These are phyloP conservation scores for Delphinella strobiligena DNA, from an alignment of 2,329 filamentous ascomycete genomes.

Conservation along the genomic window DNA sequence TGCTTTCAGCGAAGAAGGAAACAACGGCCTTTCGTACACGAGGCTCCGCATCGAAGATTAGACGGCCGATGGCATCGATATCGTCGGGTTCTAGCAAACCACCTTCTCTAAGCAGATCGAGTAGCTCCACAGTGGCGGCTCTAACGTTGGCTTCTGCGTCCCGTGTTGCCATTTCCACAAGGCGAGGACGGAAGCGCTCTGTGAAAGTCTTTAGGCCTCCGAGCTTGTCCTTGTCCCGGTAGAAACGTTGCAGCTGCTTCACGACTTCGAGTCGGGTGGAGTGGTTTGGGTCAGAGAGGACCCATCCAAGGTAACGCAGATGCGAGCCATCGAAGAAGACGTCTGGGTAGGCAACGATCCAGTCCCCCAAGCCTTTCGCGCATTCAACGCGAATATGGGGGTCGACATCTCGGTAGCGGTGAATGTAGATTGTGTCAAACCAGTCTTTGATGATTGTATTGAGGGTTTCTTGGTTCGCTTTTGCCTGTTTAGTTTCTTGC, in stretches of 20 bases:
- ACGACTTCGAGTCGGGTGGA: slow-evolving; percentile 74
- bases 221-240: slow-evolving; percentile 69
- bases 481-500: slow-evolving; percentile 57
- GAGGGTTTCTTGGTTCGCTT: slow-evolving; percentile 55
- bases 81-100: slow-evolving; percentile 85
- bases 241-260: slow-evolving; percentile 67
- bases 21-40: slow-evolving; percentile 81
- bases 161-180: slow-evolving; percentile 84
- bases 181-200: slow-evolving; percentile 72
- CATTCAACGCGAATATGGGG: slow-evolving; percentile 81
- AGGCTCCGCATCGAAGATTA: slow-evolving; percentile 79
- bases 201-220: slow-evolving; percentile 75
- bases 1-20: slow-evolving; percentile 78
- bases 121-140: slow-evolving; percentile 65
- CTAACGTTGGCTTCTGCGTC: slow-evolving; percentile 75
- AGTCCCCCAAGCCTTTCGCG: slow-evolving; percentile 71
- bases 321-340: slow-evolving; percentile 86
- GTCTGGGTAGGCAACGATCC: slow-evolving; percentile 76
- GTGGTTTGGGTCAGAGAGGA: slow-evolving; percentile 69
- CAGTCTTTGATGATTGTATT: slow-evolving; percentile 68
- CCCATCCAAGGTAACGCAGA: slow-evolving; percentile 88
- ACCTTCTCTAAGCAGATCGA: slow-evolving; percentile 69
- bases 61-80: slow-evolving; percentile 73
- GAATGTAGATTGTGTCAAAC: slow-evolving; percentile 86
- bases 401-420: slow-evolving; percentile 91